Percentiles rank a stretch among this genome's conserved stretches.
Evolutionary conservation across 441 rosid genomes (phyloP).

Genomic region (Geranium incanum): DNA sequence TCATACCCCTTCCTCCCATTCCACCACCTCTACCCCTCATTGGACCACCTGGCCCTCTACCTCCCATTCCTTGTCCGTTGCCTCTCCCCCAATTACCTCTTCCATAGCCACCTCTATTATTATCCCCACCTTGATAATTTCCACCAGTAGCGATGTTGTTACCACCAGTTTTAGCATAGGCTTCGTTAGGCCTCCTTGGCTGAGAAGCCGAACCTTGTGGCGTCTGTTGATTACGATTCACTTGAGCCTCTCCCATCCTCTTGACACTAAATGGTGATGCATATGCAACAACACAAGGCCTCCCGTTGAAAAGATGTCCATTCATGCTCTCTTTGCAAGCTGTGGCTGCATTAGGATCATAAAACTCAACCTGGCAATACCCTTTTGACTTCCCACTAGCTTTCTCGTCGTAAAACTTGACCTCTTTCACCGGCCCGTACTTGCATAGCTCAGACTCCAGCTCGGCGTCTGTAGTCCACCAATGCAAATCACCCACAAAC

Average conservation of each 20-base stretch:
- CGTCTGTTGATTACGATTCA: constrained; percentile 54
- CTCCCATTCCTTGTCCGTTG: constrained; percentile 58
- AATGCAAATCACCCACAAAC: constrained; percentile 82
- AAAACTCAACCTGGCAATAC: constrained; percentile 84
- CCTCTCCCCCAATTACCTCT: constrained; percentile 85
- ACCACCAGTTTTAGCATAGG: constrained; percentile 36
- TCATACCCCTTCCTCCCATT: constrained; percentile 63
- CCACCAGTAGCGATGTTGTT: constrained; percentile 43
- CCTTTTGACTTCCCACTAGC: constrained; percentile 91
- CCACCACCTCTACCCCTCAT: constrained; percentile 65
- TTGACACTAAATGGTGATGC: constrained; percentile 60
- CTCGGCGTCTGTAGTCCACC: constrained; percentile 93
- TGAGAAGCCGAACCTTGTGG: constrained; percentile 30
- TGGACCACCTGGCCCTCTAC: constrained; percentile 67
- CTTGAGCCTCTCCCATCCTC: constrained; percentile 77
- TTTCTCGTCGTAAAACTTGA: constrained; percentile 87
- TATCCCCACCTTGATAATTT: constrained; percentile 65
- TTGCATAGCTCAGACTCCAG: constrained; percentile 62
- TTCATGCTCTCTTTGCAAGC: constrained; percentile 80
- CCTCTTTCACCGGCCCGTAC: constrained; percentile 67
- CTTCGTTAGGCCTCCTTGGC: constrained; percentile 49
- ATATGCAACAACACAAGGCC: constrained; percentile 80
- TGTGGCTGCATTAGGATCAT: constrained; percentile 59
- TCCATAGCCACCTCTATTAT: constrained; percentile 52
- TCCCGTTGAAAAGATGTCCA: constrained; percentile 60